phyloP scores from a whole-genome alignment of 176 grass and related monocot species.

The Tillandsia leiboldiana region DNA sequence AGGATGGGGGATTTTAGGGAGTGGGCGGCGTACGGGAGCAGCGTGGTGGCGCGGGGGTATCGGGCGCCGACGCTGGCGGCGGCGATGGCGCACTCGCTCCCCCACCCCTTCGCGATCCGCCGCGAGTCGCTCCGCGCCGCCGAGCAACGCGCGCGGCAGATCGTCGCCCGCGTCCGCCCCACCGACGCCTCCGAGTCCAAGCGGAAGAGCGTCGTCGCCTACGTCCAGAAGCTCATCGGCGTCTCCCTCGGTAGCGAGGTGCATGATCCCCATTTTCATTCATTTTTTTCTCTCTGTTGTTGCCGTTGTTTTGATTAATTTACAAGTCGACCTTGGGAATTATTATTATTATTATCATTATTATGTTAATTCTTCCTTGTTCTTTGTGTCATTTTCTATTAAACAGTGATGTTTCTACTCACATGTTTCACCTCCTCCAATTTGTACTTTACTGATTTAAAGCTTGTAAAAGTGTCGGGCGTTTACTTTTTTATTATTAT shows the following conservation, averaged over 20 bases:
- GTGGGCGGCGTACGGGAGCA: constrained; percentile 18
- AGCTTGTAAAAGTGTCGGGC: too few relatives aligned
- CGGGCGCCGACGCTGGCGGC: constrained; percentile 14
- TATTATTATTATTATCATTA: neutral
- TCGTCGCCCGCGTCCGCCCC: constrained; percentile 47
- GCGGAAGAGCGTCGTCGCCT: constrained; percentile 33
- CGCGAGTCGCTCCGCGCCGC: constrained; percentile 19
- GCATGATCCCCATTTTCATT: neutral
- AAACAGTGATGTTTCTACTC: neutral
- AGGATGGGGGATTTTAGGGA: constrained; percentile 1
- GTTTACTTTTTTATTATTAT: too few relatives aligned
- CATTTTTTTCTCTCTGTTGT: neutral
- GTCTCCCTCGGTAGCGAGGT: constrained; percentile 54
- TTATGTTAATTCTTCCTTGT: neutral
- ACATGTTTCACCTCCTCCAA: too few relatives aligned
- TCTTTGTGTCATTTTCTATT: neutral
- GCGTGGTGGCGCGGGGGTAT: neutral
- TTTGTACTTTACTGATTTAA: too few relatives aligned
- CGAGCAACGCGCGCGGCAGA: constrained; percentile 33
- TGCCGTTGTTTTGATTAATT: neutral
- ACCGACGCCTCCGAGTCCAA: constrained; percentile 50
- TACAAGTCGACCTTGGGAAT: neutral
- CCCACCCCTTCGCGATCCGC: constrained; percentile 2
- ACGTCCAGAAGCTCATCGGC: constrained; percentile 50
- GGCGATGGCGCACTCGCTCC: constrained; percentile 2